Conservation (phyloP, 257 asterid genomes). For the Solanum ahanhuiri region DNA sequence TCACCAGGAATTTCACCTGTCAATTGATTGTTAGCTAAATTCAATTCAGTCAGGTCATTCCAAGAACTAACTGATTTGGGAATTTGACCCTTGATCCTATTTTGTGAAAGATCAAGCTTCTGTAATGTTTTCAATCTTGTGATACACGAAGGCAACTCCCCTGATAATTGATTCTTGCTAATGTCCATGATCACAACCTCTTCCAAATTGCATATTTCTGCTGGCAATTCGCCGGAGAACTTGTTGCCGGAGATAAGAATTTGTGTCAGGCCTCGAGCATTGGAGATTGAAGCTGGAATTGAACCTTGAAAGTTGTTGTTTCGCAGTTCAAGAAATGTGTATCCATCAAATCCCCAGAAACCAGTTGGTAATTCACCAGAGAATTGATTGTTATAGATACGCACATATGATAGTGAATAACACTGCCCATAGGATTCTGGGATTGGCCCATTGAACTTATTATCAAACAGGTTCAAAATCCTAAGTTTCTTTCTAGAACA, state of each 20-base stretch:
- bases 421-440: conserved; percentile 69
- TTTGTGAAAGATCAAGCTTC: conserved; percentile 52
- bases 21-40: conserved; percentile 55
- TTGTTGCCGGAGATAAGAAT: conserved; percentile 45
- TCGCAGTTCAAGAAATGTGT: conserved; percentile 36
- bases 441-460: conserved; percentile 48
- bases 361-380: conserved; percentile 49
- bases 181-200: conserved; percentile 38
- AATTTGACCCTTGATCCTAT: conserved; percentile 45
- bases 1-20: conserved; percentile 53
- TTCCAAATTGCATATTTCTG: conserved; percentile 30
- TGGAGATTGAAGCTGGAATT: conserved; percentile 38
- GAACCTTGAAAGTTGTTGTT: conserved; percentile 55
- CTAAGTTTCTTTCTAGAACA: conserved; percentile 40
- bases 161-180: conserved; percentile 44
- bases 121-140: conserved; percentile 30
- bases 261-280: conserved; percentile 29
- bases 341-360: conserved; percentile 48
- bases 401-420: conserved; percentile 32
- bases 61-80: conserved; percentile 32
- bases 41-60: conserved; percentile 47
- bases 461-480: conserved; percentile 28
- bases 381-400: conserved; percentile 37
- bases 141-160: conserved; percentile 58
- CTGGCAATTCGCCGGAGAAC: conserved; percentile 49